Evolutionary conservation across 1,284 basidiomycete genomes (phyloP), one percentile per base, ranked within the genome.

Genomic region (Ustilago trichophora): DNA sequence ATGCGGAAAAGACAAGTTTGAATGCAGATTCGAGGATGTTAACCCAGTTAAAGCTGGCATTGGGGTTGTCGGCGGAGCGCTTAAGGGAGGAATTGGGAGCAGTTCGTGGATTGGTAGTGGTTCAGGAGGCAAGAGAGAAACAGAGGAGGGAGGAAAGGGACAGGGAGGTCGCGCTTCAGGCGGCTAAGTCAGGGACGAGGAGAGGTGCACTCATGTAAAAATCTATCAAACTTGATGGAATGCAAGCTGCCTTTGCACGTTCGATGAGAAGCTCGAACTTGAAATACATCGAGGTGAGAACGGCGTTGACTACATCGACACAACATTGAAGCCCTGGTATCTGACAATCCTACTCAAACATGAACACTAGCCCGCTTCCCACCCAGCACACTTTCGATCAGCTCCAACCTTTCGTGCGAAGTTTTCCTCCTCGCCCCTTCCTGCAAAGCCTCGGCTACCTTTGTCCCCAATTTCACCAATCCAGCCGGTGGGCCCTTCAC

Each of bases 371-470:
- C n/a, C 13, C 40, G 26, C 22, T 48, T 52, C 1, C 25, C 16
- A 15, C 45, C 36, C 26, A 64, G 34, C 24, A 46, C 37, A 9
- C 21, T 22, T 8, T 18, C 36, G 6, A 63, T 51, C 27, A 70
- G 31, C 43, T 64, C 45, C 35, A 70, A 52, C 19, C 67, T 29
- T 40, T 70, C 67, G 19, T 57, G 36, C 18, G 52, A 53, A 8
- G 32, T 42, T 48, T 70, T 70, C 13, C 67, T 38, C 34, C 67
- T 48, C 33, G 60, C 52, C 0, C 66, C 67, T 35, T 64, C 48
- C 35, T 64, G 50, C 21, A 70, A 24, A 22, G 38, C 46, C 22
- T 64, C 51, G 3, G 59, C 56, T 10, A 57, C 40, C 27, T 32
- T 40, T 4, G 8, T 31, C 4, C 40, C 67, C 38, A 70, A 22